Evolutionary conservation across 2,329 filamentous ascomycete species (phyloP).

Genomic region (Endothia cerciana): DNA sequence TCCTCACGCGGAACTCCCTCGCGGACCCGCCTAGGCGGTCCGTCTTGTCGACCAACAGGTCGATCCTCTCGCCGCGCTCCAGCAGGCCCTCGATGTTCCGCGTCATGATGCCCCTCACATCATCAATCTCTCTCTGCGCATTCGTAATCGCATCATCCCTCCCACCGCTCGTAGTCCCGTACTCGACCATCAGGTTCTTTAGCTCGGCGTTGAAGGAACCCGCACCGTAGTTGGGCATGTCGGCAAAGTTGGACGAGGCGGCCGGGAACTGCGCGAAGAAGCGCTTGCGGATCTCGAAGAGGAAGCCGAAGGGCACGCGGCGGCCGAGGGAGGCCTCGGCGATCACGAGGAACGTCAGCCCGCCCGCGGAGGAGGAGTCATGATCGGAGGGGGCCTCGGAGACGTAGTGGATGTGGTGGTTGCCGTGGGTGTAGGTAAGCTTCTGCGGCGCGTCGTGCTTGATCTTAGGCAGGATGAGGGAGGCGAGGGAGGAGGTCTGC

Average conservation of each 20-base stretch:
- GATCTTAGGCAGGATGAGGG: constrained; percentile 95
- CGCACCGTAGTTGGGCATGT: constrained; percentile 86
- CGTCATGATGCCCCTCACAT: constrained; percentile 90
- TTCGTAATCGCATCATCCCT: constrained; percentile 81
- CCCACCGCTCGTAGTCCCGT: constrained; percentile 76
- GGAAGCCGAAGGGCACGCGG: constrained; percentile 89
- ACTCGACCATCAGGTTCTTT: constrained; percentile 78
- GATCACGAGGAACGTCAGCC: constrained; percentile 90
- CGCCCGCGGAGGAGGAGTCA: constrained; percentile 67
- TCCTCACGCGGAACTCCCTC: constrained; percentile 86
- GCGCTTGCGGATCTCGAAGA: constrained; percentile 86
- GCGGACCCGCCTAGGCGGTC: constrained; percentile 87
- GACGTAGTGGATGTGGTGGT: constrained; percentile 95
- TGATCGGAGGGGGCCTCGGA: constrained; percentile 77
- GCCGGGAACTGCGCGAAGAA: constrained; percentile 76
- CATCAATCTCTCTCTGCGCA: constrained; percentile 88
- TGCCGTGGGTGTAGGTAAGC: constrained; percentile 90
- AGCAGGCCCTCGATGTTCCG: constrained; percentile 90
- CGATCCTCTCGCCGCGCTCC: constrained; percentile 90
- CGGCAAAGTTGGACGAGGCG: constrained; percentile 70
- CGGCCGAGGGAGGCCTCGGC: constrained; percentile 80
- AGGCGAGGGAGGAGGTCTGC: constrained; percentile 84
- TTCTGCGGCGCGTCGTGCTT: constrained; percentile 79
- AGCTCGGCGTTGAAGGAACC: constrained; percentile 84
- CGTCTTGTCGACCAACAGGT: constrained; percentile 94